phyloP scores from a whole-genome alignment of 768 basidiomycete genomes.

The Saitozyma podzolica region DNA sequence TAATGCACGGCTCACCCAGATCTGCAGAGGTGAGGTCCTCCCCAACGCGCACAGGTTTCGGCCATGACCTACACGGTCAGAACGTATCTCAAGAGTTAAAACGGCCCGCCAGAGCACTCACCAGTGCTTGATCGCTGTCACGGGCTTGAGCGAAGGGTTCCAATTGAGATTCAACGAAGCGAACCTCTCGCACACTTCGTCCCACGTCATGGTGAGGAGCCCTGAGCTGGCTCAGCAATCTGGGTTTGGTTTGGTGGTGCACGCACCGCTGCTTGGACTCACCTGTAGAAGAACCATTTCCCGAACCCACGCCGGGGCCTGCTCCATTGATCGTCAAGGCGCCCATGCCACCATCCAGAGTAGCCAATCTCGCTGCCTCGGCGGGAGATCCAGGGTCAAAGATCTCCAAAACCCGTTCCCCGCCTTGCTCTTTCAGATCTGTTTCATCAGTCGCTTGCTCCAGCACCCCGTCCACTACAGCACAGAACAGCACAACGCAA shows the following conservation, averaged over 20 bases:
- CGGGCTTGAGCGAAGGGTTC: slow-evolving; percentile 68
- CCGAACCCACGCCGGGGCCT: too few relatives aligned
- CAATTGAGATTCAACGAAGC: slow-evolving; percentile 83
- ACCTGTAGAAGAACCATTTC: too few relatives aligned
- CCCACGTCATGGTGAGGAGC: slow-evolving; percentile 68
- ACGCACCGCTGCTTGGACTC: background rate
- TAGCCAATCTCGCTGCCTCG: slow-evolving; percentile 4
- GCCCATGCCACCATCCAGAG: slow-evolving; percentile 2
- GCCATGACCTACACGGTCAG: slow-evolving; percentile 24
- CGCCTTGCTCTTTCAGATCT: slow-evolving; percentile 57
- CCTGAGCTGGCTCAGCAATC: slow-evolving; percentile 4
- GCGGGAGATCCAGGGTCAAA: slow-evolving; percentile 65
- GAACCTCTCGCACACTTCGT: slow-evolving; percentile 70
- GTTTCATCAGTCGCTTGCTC: background rate
- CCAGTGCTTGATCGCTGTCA: slow-evolving; percentile 67
- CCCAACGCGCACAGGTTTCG: slow-evolving; percentile 16
- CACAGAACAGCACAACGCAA: too few relatives aligned
- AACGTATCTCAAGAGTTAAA: background rate
- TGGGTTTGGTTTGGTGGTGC: background rate
- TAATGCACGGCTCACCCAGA: background rate
- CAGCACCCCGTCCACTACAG: too few relatives aligned
- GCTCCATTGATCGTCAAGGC: background rate
- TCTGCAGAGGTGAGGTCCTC: slow-evolving; percentile 1
- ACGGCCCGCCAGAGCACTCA: slow-evolving; percentile 47
- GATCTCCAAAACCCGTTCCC: slow-evolving; percentile 63